A percentile compares a stretch with the other conserved stretches of the same genome.
Evolutionary conservation across 495 filamentous ascomycete species (phyloP).

Genomic region (Neurospora sublineolata): DNA sequence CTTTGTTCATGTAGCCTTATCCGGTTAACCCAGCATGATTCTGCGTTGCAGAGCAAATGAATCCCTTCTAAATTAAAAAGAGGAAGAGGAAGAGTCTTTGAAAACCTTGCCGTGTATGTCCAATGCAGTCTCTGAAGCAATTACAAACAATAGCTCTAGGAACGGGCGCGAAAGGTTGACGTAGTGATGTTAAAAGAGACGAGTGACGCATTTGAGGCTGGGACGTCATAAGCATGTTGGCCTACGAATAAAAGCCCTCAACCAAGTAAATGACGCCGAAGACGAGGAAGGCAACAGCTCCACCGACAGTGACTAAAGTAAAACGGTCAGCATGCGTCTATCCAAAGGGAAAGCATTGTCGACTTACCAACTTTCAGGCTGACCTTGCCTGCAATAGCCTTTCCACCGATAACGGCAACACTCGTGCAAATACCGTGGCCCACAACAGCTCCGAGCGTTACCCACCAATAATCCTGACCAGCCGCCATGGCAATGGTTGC

Average conservation of each 20-base stretch:
- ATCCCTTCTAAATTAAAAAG: neutral
- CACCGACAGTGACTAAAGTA: conserved; percentile 75
- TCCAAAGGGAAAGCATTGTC: neutral
- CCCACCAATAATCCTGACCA: conserved; percentile 98
- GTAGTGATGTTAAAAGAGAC: neutral
- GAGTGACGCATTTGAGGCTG: neutral
- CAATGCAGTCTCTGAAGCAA: neutral
- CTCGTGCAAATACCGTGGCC: conserved; percentile 87
- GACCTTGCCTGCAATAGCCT: conserved; percentile 84
- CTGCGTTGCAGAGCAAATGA: neutral
- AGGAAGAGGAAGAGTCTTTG: neutral
- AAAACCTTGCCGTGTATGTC: neutral
- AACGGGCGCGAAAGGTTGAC: neutral
- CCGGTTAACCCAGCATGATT: neutral
- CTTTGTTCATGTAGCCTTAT: neutral
- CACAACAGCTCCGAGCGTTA: conserved; percentile 75
- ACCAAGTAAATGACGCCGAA: conserved; percentile 87
- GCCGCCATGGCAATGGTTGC: conserved; percentile 99
- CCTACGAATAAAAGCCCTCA: conserved; percentile 59
- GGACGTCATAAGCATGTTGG: neutral
- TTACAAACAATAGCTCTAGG: conserved; percentile 12
- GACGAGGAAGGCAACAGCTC: conserved; percentile 78
- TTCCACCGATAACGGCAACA: conserved; percentile 84
- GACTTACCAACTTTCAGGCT: conserved; percentile 93
- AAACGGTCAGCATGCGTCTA: conserved; percentile 16